phyloP scores from a whole-genome alignment of 148 eudicot species.

The Beta vulgaris region DNA sequence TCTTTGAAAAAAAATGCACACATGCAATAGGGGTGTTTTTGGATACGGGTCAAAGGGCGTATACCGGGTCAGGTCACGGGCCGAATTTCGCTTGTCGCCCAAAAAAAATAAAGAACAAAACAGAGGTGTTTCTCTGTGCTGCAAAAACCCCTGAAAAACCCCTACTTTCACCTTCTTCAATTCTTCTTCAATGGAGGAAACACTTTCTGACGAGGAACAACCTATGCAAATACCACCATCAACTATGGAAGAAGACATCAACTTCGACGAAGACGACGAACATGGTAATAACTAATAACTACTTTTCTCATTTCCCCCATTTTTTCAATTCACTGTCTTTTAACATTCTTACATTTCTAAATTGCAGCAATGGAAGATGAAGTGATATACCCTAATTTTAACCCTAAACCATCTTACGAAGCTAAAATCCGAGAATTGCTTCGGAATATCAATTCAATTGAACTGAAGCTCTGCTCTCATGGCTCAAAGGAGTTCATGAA shows the following conservation, averaged over 20 bases:
- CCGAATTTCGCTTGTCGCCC: too few species aligned
- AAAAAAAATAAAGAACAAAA: too few species aligned
- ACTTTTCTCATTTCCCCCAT: neutral
- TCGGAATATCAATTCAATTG: constrained; percentile 59
- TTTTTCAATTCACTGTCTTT: too few species aligned
- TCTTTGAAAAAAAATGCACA: too few species aligned
- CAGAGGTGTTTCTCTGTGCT: too few species aligned
- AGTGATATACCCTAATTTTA: constrained; percentile 30
- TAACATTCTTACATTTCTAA: neutral
- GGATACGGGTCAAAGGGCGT: too few species aligned
- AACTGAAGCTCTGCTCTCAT: constrained; percentile 53
- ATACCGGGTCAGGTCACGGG: too few species aligned
- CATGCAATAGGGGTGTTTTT: too few species aligned
- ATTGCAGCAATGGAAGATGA: constrained; percentile 23
- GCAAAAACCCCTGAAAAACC: constrained; percentile 16
- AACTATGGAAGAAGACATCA: neutral
- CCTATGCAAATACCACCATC: constrained; percentile 1
- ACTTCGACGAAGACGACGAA: neutral
- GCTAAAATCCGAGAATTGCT: constrained; percentile 67
- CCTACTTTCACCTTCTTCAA: neutral
- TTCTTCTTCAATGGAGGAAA: constrained; percentile 17
- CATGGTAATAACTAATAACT: constrained; percentile 11
- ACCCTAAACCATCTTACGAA: constrained; percentile 40
- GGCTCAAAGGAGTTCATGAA: constrained; percentile 71
- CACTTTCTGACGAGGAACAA: constrained; percentile 13